These are phyloP conservation scores for Phaeotremella skinneri DNA, from an alignment of 768 basidiomycete genomes.

Conservation along the genomic window DNA sequence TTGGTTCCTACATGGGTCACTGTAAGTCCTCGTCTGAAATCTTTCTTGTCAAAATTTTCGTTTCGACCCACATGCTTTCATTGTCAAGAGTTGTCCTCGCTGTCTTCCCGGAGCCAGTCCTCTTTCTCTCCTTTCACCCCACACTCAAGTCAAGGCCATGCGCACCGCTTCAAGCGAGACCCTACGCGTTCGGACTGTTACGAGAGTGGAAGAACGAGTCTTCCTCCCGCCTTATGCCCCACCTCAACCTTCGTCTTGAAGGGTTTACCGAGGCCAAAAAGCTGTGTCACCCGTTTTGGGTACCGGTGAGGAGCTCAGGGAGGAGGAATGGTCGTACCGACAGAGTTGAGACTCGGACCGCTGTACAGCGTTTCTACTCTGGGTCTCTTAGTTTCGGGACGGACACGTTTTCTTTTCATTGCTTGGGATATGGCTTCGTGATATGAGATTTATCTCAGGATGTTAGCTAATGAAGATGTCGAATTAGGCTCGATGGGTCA, in stretches of 20 bases:
- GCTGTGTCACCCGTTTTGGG: conserved; percentile 49
- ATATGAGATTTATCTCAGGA: conserved; percentile 11
- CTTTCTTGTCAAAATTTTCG: conserved; percentile 10
- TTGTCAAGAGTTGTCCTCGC: conserved; percentile 7
- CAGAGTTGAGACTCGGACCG: conserved; percentile 53
- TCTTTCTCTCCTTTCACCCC: conserved; percentile 31
- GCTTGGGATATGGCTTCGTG: conserved; percentile 10
- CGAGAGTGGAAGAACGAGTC: conserved; percentile 58
- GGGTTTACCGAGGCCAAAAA: conserved; percentile 32
- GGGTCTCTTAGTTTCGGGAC: conserved; percentile 56
- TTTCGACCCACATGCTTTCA: conserved; percentile 8
- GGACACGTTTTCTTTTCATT: conserved; percentile 47
- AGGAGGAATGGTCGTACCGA: conserved; percentile 47
- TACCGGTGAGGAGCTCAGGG: conserved; percentile 46
- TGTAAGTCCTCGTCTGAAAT: conserved; percentile 57
- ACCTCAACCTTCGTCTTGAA: conserved; percentile 40
- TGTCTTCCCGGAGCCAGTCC: conserved; percentile 1
- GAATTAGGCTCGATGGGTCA: conserved; percentile 83
- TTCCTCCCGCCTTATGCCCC: conserved; percentile 43
- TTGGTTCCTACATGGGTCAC: conserved; percentile 98
- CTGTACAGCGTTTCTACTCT: conserved; percentile 22
- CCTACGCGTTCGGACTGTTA: conserved; percentile 54
- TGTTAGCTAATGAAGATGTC: conserved; percentile 6
- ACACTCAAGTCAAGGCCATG: conserved; percentile 56
- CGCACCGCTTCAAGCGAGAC: conserved; percentile 33